Evolutionary conservation across 1,284 basidiomycete genomes (phyloP).

Genomic region (Cutaneotrichosporon cutaneum): DNA sequence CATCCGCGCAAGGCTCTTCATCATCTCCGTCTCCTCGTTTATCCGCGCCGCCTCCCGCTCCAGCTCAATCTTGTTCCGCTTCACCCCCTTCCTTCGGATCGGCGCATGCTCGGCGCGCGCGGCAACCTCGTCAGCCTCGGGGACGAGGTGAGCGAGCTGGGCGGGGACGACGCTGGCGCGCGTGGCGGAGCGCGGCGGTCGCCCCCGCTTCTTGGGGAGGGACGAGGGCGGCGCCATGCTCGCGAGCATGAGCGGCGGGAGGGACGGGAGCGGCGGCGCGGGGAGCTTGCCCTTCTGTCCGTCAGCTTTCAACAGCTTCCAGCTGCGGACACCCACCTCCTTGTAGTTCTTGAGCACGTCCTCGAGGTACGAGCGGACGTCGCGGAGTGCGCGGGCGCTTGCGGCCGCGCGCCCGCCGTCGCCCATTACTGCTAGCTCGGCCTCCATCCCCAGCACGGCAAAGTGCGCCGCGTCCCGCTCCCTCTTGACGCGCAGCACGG

Average conservation of each 20-base stretch:
- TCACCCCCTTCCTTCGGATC: slow-evolving; percentile 30
- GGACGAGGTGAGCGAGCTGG: slow-evolving; percentile 25
- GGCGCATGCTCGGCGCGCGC: slow-evolving; percentile 23
- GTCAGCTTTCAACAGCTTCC: background rate
- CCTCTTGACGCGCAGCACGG: slow-evolving; percentile 13
- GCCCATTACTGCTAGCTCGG: slow-evolving; percentile 16
- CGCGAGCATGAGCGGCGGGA: slow-evolving; percentile 9
- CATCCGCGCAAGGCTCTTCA: slow-evolving; percentile 26
- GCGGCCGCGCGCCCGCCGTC: slow-evolving; percentile 6
- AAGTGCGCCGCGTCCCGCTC: slow-evolving; percentile 8
- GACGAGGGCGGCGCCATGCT: slow-evolving; percentile 11
- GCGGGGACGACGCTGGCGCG: slow-evolving; percentile 23
- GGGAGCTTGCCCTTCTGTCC: slow-evolving; percentile 25
- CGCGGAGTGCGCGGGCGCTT: slow-evolving; percentile 12
- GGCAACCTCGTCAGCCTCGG: slow-evolving; percentile 17
- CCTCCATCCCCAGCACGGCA: slow-evolving; percentile 13
- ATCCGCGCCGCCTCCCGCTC: slow-evolving; percentile 27
- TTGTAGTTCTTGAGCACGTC: slow-evolving; percentile 24
- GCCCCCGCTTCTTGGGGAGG: slow-evolving; percentile 28
- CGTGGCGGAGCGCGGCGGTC: slow-evolving; percentile 21
- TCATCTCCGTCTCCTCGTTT: slow-evolving; percentile 29
- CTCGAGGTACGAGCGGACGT: slow-evolving; percentile 24
- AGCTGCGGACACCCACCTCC: slow-evolving; percentile 20
- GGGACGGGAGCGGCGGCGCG: slow-evolving; percentile 18
- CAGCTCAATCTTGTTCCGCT: slow-evolving; percentile 28